phyloP scores from a whole-genome alignment of 2,329 filamentous ascomycete genomes.

The Fusarium metavorans region DNA sequence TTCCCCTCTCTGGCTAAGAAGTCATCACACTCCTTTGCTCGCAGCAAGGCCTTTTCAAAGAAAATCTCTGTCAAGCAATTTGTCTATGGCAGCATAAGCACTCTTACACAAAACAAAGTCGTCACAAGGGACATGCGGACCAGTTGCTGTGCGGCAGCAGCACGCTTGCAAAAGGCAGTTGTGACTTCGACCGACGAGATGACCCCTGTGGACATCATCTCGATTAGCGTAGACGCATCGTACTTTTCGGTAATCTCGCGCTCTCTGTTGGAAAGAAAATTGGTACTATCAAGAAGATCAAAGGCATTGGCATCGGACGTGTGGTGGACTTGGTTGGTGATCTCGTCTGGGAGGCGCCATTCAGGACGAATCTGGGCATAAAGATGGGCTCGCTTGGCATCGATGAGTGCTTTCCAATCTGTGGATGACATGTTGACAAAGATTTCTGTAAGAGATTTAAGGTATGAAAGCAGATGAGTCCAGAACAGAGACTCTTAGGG shows the following conservation, averaged over 20 bases:
- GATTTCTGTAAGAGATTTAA: neutral
- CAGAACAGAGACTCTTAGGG: neutral
- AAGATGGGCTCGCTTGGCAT: neutral
- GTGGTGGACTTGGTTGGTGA: neutral
- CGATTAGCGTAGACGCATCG: neutral
- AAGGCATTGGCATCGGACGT: neutral
- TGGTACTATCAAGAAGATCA: neutral
- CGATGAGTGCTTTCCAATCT: neutral
- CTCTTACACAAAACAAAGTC: too few relatives aligned
- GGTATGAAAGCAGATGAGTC: neutral
- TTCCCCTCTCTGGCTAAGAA: neutral
- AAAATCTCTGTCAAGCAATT: neutral
- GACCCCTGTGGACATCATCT: neutral
- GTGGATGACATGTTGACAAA: neutral
- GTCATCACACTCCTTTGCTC: neutral
- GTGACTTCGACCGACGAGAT: neutral
- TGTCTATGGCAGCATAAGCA: neutral
- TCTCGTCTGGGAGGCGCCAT: neutral
- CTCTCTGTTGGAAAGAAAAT: neutral
- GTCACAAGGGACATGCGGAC: neutral
- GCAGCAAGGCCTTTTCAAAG: neutral
- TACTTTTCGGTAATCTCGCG: neutral
- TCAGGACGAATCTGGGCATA: neutral
- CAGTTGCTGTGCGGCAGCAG: neutral
- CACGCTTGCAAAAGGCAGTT: neutral